Conservation (phyloP, 176 grass and related monocot species). For the Bromus sterilis region DNA sequence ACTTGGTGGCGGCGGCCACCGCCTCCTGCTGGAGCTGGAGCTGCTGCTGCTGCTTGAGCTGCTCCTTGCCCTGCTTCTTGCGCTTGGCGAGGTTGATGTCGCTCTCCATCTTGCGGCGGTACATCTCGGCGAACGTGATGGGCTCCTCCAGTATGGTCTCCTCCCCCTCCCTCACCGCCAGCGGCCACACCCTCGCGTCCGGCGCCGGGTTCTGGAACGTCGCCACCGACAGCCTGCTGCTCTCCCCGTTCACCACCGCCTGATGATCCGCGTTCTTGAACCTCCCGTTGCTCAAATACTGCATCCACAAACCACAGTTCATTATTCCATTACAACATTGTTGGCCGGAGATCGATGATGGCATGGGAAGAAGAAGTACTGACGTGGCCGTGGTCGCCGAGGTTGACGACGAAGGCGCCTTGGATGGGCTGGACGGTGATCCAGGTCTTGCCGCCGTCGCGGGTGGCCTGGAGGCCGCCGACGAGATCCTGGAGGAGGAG, state of each 20-base stretch:
- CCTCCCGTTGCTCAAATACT: conserved; percentile 85
- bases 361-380: background rate
- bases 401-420: conserved; percentile 87
- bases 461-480: conserved; percentile 90
- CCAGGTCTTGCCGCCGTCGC: conserved; percentile 73
- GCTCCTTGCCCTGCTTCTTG: conserved; percentile 66
- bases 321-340: background rate
- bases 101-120: conserved; percentile 70
- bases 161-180: conserved; percentile 73
- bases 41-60: conserved; percentile 9
- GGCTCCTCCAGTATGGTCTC: conserved; percentile 61
- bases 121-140: conserved; percentile 89
- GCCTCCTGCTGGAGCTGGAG: background rate
- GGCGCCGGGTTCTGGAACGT: conserved; percentile 92
- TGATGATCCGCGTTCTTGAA: conserved; percentile 97
- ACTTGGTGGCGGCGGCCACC: conserved; percentile 1
- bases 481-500: conserved; percentile 91
- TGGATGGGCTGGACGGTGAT: conserved; percentile 75
- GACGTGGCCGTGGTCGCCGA: conserved; percentile 88
- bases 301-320: background rate
- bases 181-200: conserved; percentile 67
- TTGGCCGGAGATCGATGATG: background rate
- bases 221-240: conserved; percentile 65
- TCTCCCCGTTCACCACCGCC: conserved; percentile 81
- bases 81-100: conserved; percentile 64